A percentile compares a stretch with the other conserved stretches of the same genome.
phyloP scores from a whole-genome alignment of 805 yeast species.

The Saccharomycopsis selenospora region DNA sequence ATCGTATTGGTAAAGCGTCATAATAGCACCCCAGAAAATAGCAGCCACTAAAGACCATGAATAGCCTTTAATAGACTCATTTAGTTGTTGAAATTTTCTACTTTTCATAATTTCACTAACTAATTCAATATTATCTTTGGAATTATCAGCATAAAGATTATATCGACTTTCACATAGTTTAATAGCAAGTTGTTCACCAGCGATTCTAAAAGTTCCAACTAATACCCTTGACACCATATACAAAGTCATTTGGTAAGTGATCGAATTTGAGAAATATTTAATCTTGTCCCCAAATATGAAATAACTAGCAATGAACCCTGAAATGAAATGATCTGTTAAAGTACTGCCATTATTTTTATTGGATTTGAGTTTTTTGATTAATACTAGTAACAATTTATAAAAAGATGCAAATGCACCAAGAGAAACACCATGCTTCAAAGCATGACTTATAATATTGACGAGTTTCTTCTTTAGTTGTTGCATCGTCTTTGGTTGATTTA shows the following conservation, averaged over 20 bases:
- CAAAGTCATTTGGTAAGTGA: conserved; percentile 15
- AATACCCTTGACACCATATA: conserved; percentile 16
- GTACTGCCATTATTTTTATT: background rate
- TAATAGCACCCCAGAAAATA: conserved; percentile 13
- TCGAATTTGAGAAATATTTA: conserved; percentile 7
- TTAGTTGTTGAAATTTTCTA: background rate
- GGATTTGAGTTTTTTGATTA: background rate
- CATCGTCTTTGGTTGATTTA: background rate
- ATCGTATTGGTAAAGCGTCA: conserved; percentile 11
- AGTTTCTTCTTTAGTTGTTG: conserved; percentile 4
- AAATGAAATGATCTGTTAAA: conserved; percentile 4
- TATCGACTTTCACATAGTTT: conserved; percentile 1
- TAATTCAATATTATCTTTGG: background rate
- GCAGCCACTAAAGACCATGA: conserved; percentile 13
- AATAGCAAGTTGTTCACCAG: conserved; percentile 10
- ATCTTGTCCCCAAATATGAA: conserved; percentile 14
- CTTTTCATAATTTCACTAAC: background rate
- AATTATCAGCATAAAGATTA: background rate
- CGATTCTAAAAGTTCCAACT: conserved; percentile 8
- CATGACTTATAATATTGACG: background rate
- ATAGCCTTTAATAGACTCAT: background rate
- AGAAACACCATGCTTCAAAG: conserved; percentile 18
- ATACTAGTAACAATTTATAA: conserved; percentile 5
- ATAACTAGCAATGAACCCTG: conserved; percentile 12
- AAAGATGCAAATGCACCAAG: conserved; percentile 10